Percentiles rank a stretch among this genome's conserved stretches.
Evolutionary conservation across 495 filamentous ascomycete species (phyloP).

Genomic region (Penicillium maclennaniae): DNA sequence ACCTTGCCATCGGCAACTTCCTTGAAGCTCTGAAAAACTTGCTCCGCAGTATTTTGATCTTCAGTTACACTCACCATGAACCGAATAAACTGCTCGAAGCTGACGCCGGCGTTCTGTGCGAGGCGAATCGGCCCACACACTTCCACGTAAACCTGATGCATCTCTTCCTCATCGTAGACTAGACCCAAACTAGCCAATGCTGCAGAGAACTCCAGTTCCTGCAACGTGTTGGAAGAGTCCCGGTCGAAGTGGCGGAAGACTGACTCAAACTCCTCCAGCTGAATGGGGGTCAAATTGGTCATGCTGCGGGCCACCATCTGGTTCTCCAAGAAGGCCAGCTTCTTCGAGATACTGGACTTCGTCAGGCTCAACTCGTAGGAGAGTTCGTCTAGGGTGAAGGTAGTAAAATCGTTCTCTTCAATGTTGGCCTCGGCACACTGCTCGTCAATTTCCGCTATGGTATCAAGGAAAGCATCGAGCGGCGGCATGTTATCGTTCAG

Average conservation of each 20-base stretch:
- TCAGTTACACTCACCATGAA: constrained; percentile 99
- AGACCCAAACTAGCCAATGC: constrained; percentile 89
- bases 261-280: constrained; percentile 95
- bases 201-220: constrained; percentile 91
- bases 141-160: constrained; percentile 84
- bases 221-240: constrained; percentile 85
- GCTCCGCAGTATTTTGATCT: constrained; percentile 96
- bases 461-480: constrained; percentile 79
- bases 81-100: constrained; percentile 96
- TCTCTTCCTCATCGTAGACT: constrained; percentile 92
- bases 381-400: constrained; percentile 94
- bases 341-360: constrained; percentile 85
- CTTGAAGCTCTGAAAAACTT: constrained; percentile 93
- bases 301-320: constrained; percentile 95
- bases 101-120: constrained; percentile 58
- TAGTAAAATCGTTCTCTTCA: constrained; percentile 98
- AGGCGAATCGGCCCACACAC: constrained; percentile 56
- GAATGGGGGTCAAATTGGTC: constrained; percentile 97
- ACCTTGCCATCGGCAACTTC: constrained; percentile 97
- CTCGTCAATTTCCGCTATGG: constrained; percentile 74
- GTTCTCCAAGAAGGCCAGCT: constrained; percentile 94
- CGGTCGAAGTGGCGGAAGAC: constrained; percentile 97
- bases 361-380: constrained; percentile 91
- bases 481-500: constrained; percentile 79
- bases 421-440: constrained; percentile 96